Evolutionary conservation across 805 yeast genomes (phyloP).

Genomic region (Zygoascus biomembranicola): DNA sequence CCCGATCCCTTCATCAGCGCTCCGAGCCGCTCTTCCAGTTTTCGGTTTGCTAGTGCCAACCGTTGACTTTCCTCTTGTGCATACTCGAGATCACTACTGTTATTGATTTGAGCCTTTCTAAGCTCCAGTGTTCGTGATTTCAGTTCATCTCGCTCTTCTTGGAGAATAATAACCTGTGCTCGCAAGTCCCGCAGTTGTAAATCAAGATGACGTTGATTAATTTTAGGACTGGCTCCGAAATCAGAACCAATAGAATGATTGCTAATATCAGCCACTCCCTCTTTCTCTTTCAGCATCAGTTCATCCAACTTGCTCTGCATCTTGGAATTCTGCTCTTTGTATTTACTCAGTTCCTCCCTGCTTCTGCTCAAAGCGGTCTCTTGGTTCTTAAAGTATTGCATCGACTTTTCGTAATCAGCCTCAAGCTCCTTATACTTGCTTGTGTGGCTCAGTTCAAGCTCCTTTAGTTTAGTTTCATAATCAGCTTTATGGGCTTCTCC

Average conservation of each 20-base stretch:
- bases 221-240: slow-evolving; percentile 6
- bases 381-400: slow-evolving; percentile 64
- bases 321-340: slow-evolving; percentile 46
- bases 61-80: slow-evolving; percentile 9
- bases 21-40: slow-evolving; percentile 2
- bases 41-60: slow-evolving; percentile 3
- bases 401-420: slow-evolving; percentile 60
- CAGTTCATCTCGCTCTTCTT: slow-evolving; percentile 76
- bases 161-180: slow-evolving; percentile 72
- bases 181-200: slow-evolving; percentile 73
- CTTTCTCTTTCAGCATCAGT: slow-evolving; percentile 40
- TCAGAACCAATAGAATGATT: slow-evolving; percentile 20
- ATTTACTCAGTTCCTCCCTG: slow-evolving; percentile 60
- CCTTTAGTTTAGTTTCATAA: slow-evolving; percentile 7
- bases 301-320: slow-evolving; percentile 64
- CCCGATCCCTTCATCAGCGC: slow-evolving; percentile 1
- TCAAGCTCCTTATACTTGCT: slow-evolving; percentile 39
- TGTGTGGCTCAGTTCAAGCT: slow-evolving; percentile 9
- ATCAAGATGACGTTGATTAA: slow-evolving; percentile 45
- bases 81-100: slow-evolving; percentile 16
- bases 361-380: slow-evolving; percentile 66
- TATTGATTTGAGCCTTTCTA: slow-evolving; percentile 26
- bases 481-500: slow-evolving; percentile 1
- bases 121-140: slow-evolving; percentile 22
- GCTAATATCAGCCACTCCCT: slow-evolving; percentile 15